Evolutionary conservation across 176 grass and related monocot genomes (phyloP).

Genomic region (Elymus sibiricus): DNA sequence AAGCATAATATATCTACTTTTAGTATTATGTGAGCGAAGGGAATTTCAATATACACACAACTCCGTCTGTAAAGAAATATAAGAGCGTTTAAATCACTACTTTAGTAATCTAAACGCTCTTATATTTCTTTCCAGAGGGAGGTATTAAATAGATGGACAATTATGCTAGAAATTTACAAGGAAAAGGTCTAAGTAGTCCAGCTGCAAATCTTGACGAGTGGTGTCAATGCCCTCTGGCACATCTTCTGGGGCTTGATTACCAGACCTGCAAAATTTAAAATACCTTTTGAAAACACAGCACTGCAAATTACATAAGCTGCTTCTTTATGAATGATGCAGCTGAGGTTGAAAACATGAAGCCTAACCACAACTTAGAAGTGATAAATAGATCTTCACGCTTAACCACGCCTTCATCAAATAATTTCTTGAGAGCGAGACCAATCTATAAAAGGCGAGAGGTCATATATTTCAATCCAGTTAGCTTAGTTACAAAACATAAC

Average conservation of each 20-base stretch:
- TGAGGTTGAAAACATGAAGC: background rate
- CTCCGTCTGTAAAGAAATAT: too few species aligned
- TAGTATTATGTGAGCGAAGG: background rate
- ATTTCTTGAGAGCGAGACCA: constrained; percentile 51
- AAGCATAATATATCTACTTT: background rate
- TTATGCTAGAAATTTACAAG: constrained; percentile 50
- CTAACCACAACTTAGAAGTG: constrained; percentile 66
- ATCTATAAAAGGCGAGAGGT: constrained; percentile 16
- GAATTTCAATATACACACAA: background rate
- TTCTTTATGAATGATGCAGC: background rate
- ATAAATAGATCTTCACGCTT: constrained; percentile 61
- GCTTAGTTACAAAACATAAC: background rate
- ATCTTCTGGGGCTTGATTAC: constrained; percentile 72
- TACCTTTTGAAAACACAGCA: background rate
- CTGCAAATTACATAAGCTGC: background rate
- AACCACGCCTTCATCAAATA: constrained; percentile 51
- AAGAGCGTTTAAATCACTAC: too few species aligned
- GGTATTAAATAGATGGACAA: constrained; percentile 4
- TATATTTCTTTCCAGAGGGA: too few species aligned
- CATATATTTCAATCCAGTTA: background rate
- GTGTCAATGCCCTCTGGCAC: constrained; percentile 55
- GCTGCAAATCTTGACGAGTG: constrained; percentile 67
- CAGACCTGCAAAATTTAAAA: constrained; percentile 47
- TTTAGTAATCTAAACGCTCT: too few species aligned
- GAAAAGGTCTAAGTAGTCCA: constrained; percentile 86